These are phyloP conservation scores for Trametes coccinea DNA, from an alignment of 768 basidiomycete species.

Conservation along the genomic window DNA sequence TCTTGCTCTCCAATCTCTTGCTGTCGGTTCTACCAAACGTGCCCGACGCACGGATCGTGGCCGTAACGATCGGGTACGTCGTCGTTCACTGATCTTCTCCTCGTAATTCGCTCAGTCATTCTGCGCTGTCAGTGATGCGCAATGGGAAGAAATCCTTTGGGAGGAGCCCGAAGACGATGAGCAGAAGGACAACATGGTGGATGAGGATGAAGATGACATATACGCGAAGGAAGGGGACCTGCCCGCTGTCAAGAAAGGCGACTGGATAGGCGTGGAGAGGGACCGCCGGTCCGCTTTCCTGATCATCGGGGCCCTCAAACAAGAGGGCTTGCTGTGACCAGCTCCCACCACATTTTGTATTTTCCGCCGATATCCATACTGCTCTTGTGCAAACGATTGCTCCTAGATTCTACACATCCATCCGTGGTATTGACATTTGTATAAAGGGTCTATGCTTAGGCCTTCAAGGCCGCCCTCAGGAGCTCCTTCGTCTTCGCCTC, in stretches of 20 bases:
- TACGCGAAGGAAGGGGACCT: constrained; percentile 61
- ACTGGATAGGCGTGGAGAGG: constrained; percentile 79
- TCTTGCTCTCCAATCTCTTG: constrained; percentile 72
- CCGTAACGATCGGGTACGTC: constrained; percentile 45
- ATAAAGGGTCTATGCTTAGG: neutral
- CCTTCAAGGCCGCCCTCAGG: constrained; percentile 23
- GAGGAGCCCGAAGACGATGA: constrained; percentile 64
- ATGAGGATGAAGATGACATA: constrained; percentile 48
- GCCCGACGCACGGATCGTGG: constrained; percentile 70
- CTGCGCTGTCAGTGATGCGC: constrained; percentile 60
- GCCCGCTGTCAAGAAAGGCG: constrained; percentile 50
- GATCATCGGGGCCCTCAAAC: constrained; percentile 73
- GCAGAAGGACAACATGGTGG: constrained; percentile 31
- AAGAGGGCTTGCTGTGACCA: constrained; percentile 62
- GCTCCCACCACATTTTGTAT: neutral
- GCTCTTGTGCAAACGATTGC: too few species aligned
- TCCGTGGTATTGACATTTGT: neutral
- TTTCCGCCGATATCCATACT: too few species aligned
- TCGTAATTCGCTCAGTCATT: neutral
- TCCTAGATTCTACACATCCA: neutral
- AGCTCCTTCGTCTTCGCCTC: constrained; percentile 43
- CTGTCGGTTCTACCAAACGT: constrained; percentile 75
- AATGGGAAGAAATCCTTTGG: constrained; percentile 83
- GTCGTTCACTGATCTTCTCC: neutral
- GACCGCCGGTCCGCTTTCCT: constrained; percentile 78